Percentiles rank a stretch among this genome's conserved stretches.
These are phyloP conservation scores for Botrytis medusae DNA, from an alignment of 2,329 filamentous ascomycete genomes.

Conservation along the genomic window DNA sequence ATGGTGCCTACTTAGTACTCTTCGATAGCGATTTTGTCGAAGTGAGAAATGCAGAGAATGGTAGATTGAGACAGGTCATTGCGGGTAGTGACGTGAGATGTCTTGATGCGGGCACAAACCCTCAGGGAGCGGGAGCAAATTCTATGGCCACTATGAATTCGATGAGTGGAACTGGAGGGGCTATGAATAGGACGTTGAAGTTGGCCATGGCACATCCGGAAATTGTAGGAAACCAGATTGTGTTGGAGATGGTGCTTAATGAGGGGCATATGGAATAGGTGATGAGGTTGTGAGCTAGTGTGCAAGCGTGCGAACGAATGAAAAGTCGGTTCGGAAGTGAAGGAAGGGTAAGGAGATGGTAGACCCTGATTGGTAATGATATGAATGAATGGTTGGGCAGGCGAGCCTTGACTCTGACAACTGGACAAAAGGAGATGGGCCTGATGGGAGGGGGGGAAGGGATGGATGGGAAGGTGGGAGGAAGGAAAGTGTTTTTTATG, in stretches of 20 bases:
- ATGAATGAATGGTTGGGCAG: slow-evolving; percentile 5
- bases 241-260: slow-evolving; percentile 90
- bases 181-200: slow-evolving; percentile 75
- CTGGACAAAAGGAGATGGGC: slow-evolving; percentile 6
- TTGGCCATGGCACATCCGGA: slow-evolving; percentile 94
- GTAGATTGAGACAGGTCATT: slow-evolving; percentile 89
- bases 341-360: no score
- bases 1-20: slow-evolving; percentile 85
- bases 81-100: slow-evolving; percentile 86
- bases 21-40: slow-evolving; percentile 98
- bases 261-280: slow-evolving; percentile 62
- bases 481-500: slow-evolving; percentile 5
- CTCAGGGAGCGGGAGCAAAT: slow-evolving; percentile 52
- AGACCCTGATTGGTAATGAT: not conserved
- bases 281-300: not conserved
- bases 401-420: not conserved
- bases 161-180: slow-evolving; percentile 30
- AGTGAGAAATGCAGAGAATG: slow-evolving; percentile 94
- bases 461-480: not conserved
- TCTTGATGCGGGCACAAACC: slow-evolving; percentile 74
- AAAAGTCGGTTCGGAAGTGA: not conserved
- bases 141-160: slow-evolving; percentile 29
- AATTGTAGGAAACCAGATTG: slow-evolving; percentile 77
- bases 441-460: not conserved
- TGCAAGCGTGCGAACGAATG: not conserved